A percentile compares a stretch with the other conserved stretches of the same genome.
phyloP scores from a whole-genome alignment of 1,139 yeast genomes.

The Geotrichum reessii region DNA sequence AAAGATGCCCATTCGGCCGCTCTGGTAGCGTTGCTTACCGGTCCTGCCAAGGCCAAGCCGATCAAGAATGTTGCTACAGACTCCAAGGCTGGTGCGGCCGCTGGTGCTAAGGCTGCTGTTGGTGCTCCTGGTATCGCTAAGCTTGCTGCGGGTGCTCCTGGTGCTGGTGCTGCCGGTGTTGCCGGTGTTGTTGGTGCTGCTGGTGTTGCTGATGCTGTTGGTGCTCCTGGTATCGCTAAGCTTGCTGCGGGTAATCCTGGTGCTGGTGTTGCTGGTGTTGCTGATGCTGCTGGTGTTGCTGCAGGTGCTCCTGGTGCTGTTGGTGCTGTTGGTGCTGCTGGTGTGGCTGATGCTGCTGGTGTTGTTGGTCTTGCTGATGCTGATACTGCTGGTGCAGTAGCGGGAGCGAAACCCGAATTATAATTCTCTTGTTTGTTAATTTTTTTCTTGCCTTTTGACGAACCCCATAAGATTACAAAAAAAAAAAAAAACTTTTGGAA shows the following conservation, averaged over 20 bases:
- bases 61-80: not conserved
- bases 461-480: too few relatives aligned
- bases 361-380: too few relatives aligned
- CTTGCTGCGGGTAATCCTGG: not conserved
- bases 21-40: not conserved
- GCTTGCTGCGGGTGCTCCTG: slow-evolving; percentile 9
- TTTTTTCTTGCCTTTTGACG: too few relatives aligned
- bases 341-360: slow-evolving; percentile 11
- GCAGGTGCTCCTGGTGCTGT: slow-evolving; percentile 17
- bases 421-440: too few relatives aligned
- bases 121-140: slow-evolving; percentile 8
- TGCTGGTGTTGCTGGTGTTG: slow-evolving; percentile 7
- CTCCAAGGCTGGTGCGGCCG: slow-evolving; percentile 11
- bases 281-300: not conserved
- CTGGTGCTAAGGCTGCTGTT: slow-evolving; percentile 10
- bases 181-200: slow-evolving; percentile 3
- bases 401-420: slow-evolving; percentile 2
- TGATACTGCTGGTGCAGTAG: not conserved
- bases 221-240: slow-evolving; percentile 14
- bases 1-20: not conserved
- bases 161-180: slow-evolving; percentile 19
- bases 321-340: not conserved
- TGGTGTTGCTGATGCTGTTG: slow-evolving; percentile 3
- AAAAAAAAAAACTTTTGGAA: not conserved
- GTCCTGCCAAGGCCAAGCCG: not conserved